Evolutionary conservation across 768 basidiomycete genomes (phyloP), one percentile per base, ranked within the genome.

Genomic region (Tulasnella sp.): DNA sequence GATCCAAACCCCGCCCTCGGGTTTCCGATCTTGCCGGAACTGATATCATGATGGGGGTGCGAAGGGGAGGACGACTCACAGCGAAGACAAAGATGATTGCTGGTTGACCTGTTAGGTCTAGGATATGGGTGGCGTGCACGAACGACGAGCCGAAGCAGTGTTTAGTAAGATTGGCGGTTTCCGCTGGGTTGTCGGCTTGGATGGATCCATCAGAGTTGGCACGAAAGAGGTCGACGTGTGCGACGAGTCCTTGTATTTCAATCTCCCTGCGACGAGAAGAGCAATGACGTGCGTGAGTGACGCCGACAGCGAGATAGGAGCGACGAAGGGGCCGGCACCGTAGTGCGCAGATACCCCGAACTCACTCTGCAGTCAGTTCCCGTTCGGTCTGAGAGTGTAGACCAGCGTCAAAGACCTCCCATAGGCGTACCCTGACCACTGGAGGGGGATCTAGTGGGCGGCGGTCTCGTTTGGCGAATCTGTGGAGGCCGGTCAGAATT

Each of bases 191-290:
- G 70, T 35, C 64, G 32, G 29, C 59, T 35, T 29, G 37, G 39
- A 72, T 39, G 29, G 62, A 39, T 63, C 66, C 63, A 34, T 36
- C 71, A 16, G 22, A 47, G 26, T 63, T 66, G 44, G 90, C 85
- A 4, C 88, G 88, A 74, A 90, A 90, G 19, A 93, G 82, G 79
- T 92, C 91, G 44, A 90, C 89, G 2, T 88, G 90, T 79, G 91
- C 92, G 17, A 93, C 78, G 14, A 91, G 82, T 1, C 91, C 91
- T 36, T 86, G 82, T n/a, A 82, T 82, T 70, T 88, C 85, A 62
- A 89, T 79, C 47, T 86, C 84, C 52, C 90, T 91, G 76, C 0
- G n/a, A 32, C 69, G 32, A n/a, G 72, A 42, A 59, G 29, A 9
- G 59, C 52, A 59, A 59, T 22, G 52, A 12, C 52, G 52, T 59